Evolutionary conservation across 2,329 filamentous ascomycete species (phyloP), one percentile per base, ranked within the genome.

Genomic region (Thermoascus crustaceus): DNA sequence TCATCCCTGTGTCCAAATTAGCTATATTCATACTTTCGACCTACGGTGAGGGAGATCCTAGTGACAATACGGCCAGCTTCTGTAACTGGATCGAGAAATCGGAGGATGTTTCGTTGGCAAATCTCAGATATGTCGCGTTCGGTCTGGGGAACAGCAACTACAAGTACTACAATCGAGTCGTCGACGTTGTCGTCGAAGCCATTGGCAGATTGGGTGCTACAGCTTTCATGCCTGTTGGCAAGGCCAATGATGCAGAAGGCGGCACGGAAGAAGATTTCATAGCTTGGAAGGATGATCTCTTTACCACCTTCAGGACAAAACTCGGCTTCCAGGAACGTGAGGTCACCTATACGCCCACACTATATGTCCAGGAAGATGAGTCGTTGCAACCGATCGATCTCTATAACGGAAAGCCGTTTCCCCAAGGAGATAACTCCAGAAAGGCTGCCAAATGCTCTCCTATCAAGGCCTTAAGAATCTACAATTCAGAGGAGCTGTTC

Each of bases 201-300:
- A 67, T 95, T 34, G 69, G 78, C 52, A 83, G 79, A 52, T 72
- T 87, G 4, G 87, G 88, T 30, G 88, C 83, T 5, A 72, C 75
- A 49, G 73, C 82, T 41, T 80, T 94, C 40, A 83, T 87, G 34
- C 72, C 79, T 31, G 83, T 86, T 38, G 88, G 87, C 44, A 87
- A 93, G 66, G 89, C 87, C 45, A 86, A 95, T 51, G 88, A 95
- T 58, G 88, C 88, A 39, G 85, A 86, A 44, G 87, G 87, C 34
- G 91, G 86, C 26, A 95, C 94, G 79, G 88, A 94, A 64, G 88
- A 95, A 65, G 88, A 95, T 54, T 95, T 94, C 59, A 67, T 95
- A 52, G 81, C 86, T 38, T 95, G 88, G 88, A 95, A 94, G 66
- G 88, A 95, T 48, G 82, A 84, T 40, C 91, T 95, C 81, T 95